phyloP scores from a whole-genome alignment of 176 grass and related monocot genomes.

The Phoenix roebelenii region DNA sequence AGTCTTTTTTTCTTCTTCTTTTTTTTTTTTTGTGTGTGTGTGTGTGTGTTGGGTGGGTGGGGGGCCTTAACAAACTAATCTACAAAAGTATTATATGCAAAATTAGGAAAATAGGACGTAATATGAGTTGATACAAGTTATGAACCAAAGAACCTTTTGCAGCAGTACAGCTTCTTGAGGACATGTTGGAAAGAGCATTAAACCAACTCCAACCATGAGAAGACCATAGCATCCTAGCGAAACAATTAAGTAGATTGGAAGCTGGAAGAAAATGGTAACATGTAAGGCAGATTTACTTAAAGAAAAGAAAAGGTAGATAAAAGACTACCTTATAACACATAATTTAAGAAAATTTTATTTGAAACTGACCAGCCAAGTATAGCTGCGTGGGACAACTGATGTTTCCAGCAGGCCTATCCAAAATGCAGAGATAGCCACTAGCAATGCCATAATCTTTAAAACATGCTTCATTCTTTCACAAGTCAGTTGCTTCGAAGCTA shows the following conservation, averaged over 20 bases:
- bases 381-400: slow-evolving; percentile 42
- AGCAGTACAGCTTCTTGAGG: slow-evolving; percentile 73
- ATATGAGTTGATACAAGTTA: no score
- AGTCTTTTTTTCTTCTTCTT: no score
- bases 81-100: no score
- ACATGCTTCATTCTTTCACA: background rate
- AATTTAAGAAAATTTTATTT: background rate
- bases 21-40: no score
- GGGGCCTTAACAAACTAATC: no score
- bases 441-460: slow-evolving; percentile 27
- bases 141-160: slow-evolving; percentile 44
- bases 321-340: no score
- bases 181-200: slow-evolving; percentile 90
- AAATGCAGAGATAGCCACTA: slow-evolving; percentile 40
- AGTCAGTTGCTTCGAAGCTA: no score
- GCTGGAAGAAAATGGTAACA: slow-evolving; percentile 30
- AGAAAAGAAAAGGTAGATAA: background rate
- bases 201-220: slow-evolving; percentile 85
- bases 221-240: slow-evolving; percentile 79
- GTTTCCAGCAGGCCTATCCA: slow-evolving; percentile 27
- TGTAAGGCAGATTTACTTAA: background rate
- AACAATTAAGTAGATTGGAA: slow-evolving; percentile 32
- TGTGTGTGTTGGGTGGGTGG: no score
- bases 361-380: slow-evolving; percentile 75
- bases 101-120: no score